phyloP scores from a whole-genome alignment of 225 moss, liverwort and hornwort species.

The Bryoerythrophyllum caledonicum region DNA sequence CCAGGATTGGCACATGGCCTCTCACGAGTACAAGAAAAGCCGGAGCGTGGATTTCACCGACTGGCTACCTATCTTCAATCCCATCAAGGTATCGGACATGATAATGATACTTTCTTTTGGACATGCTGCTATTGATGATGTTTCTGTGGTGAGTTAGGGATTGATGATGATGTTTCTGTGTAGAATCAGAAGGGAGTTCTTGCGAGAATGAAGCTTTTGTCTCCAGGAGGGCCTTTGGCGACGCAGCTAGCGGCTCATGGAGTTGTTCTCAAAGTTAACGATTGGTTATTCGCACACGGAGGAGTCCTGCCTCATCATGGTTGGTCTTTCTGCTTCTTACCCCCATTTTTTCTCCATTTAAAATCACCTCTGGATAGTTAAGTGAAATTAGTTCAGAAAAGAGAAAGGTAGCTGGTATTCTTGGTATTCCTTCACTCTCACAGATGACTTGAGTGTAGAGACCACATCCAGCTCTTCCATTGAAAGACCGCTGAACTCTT shows the following conservation, averaged over 20 bases:
- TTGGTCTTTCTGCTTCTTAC: slow-evolving; percentile 23
- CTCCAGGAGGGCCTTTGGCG: slow-evolving; percentile 87
- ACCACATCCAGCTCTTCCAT: too few species aligned
- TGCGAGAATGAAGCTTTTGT: slow-evolving; percentile 69
- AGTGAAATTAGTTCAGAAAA: too few species aligned
- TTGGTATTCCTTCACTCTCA: too few species aligned
- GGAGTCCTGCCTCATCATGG: slow-evolving; percentile 97
- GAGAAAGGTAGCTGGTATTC: too few species aligned
- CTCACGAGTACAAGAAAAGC: slow-evolving; percentile 57
- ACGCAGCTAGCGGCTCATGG: slow-evolving; percentile 77
- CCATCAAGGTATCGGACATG: slow-evolving; percentile 51
- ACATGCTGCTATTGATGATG: neutral
- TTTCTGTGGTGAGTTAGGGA: slow-evolving; percentile 1
- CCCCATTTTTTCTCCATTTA: too few species aligned
- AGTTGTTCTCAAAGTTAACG: slow-evolving; percentile 89
- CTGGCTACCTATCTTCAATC: slow-evolving; percentile 79
- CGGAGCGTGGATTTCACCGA: slow-evolving; percentile 38
- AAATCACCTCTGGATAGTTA: too few species aligned
- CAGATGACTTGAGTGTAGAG: too few species aligned
- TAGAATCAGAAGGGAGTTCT: slow-evolving; percentile 73
- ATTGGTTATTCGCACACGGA: slow-evolving; percentile 96
- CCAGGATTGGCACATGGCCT: slow-evolving; percentile 62
- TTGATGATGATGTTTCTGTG: slow-evolving; percentile 8
- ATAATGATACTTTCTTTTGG: neutral
- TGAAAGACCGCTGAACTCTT: too few species aligned